Evolutionary conservation across 169 alveolate genomes (phyloP), one percentile per base, ranked within the genome.

Genomic region (Perkinsus chesapeaki): DNA sequence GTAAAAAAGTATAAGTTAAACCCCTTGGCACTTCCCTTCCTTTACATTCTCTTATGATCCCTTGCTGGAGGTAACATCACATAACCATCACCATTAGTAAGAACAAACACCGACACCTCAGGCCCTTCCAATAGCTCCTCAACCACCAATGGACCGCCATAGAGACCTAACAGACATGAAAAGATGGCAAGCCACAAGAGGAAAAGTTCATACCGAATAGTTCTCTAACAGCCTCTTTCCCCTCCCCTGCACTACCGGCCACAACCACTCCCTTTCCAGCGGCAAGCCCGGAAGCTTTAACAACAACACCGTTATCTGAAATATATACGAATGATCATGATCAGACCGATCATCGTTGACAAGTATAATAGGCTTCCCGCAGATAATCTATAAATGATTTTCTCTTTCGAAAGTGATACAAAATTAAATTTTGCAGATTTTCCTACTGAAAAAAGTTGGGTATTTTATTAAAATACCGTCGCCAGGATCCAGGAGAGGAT

Each of bases 221-320:
- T 72, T 93, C 93, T 39, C 92, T 23, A 39, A 94, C 93, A 12
- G 95, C 96, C 39, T 38, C 93, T 39, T 73, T 90, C 43, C 94
- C 95, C 93, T 94, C 95, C 73, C 92, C 93, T 73, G 39, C n/a
- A n/a, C 94, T n/a, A 72, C 92, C 94, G 5, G 96, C 94, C 93
- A 94, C 94, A 43, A 94, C 39, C 92, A 93, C 96, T 0, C 96
- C 96, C 92, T 94, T 94, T n/a, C 96, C 96, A 5, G 96, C 96
- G 0, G 95, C 95, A 23, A 94, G 93, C 39, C 96, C 96, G 9
- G 91, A 39, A 48, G 95, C 95, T 48, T 94, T 94, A 43, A 94
- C 95, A 37, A 94, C 95, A 43, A 92, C 72, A 9, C 39, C 72
- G 92, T 16, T 43, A 16, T 16, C 60, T 43, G 60, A 43, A 43